Percentiles rank a stretch among this genome's conserved stretches.
phyloP scores from a whole-genome alignment of 495 filamentous ascomycete species.

The Xanthoparmelia taractica region DNA sequence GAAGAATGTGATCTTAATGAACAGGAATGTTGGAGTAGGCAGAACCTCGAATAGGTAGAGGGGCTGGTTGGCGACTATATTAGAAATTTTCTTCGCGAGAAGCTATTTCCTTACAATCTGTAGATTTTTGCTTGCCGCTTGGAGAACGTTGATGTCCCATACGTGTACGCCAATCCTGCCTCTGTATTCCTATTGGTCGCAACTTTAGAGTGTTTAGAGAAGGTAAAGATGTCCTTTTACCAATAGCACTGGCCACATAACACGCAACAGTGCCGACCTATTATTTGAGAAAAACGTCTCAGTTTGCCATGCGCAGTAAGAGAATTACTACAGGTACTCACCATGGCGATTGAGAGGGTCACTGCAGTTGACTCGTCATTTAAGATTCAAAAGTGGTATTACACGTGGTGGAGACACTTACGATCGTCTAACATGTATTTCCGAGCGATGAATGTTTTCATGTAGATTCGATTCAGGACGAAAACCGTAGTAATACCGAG shows the following conservation, averaged over 20 bases:
- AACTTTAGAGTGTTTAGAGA: too few species aligned
- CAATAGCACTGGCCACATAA: not conserved
- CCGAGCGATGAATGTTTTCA: conserved; percentile 7
- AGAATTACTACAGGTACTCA: too few species aligned
- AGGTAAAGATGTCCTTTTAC: not conserved
- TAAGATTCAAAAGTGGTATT: too few species aligned
- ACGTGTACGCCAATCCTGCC: not conserved
- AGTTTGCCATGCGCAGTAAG: too few species aligned
- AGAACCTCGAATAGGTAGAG: not conserved
- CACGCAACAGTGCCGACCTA: not conserved
- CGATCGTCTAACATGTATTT: conserved; percentile 13
- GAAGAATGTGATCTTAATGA: conserved; percentile 21
- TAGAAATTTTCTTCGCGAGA: not conserved
- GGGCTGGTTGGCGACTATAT: not conserved
- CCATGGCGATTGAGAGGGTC: too few species aligned
- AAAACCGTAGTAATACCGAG: not conserved
- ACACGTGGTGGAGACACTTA: too few species aligned
- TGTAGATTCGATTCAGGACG: conserved; percentile 9
- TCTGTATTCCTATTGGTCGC: not conserved
- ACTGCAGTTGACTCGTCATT: too few species aligned
- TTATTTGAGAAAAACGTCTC: too few species aligned
- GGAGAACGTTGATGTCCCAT: conserved; percentile 8
- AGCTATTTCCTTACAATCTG: not conserved
- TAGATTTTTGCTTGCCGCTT: not conserved
- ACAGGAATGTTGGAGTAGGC: not conserved